Percentiles rank a stretch among this genome's conserved stretches.
These are phyloP conservation scores for Coniferiporia sulphurascens DNA, from an alignment of 1,284 basidiomycete genomes.

Conservation along the genomic window DNA sequence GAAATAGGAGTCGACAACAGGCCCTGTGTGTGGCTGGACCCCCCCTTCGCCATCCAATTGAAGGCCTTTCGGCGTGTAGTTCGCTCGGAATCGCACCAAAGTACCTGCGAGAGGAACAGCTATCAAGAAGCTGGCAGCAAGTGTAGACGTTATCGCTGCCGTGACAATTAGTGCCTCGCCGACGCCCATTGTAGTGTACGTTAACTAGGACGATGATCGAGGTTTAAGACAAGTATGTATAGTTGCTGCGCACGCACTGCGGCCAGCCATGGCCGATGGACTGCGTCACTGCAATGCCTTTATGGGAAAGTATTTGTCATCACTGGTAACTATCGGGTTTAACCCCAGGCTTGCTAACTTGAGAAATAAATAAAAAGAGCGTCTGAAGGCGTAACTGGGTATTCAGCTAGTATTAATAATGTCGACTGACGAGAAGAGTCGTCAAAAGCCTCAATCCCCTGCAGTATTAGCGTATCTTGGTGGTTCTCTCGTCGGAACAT, in stretches of 20 bases:
- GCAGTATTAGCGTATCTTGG: too few species aligned
- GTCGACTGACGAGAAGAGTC: too few species aligned
- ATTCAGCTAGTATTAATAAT: too few species aligned
- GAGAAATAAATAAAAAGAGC: too few species aligned
- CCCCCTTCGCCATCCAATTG: conserved; percentile 76
- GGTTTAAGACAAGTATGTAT: not conserved
- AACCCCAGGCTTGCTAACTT: too few species aligned
- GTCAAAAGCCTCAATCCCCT: too few species aligned
- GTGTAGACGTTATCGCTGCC: conserved; percentile 41
- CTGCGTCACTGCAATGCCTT: not conserved
- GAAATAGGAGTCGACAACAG: conserved; percentile 56
- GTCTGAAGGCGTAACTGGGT: too few species aligned
- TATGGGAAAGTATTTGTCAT: not conserved
- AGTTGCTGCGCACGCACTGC: not conserved
- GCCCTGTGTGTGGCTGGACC: conserved; percentile 71
- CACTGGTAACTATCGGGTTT: not conserved
- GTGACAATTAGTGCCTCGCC: not conserved
- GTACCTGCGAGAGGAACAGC: conserved; percentile 62
- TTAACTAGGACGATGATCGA: not conserved
- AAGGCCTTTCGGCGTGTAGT: conserved; percentile 79
- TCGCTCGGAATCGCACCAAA: conserved; percentile 69
- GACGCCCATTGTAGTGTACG: not conserved
- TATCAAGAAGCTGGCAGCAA: conserved; percentile 43
- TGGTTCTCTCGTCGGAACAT: too few species aligned
- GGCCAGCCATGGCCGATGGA: not conserved